Base-by-base conservation (phyloP, 805 yeast genomes). In the Ogataea methylovora region DNA sequence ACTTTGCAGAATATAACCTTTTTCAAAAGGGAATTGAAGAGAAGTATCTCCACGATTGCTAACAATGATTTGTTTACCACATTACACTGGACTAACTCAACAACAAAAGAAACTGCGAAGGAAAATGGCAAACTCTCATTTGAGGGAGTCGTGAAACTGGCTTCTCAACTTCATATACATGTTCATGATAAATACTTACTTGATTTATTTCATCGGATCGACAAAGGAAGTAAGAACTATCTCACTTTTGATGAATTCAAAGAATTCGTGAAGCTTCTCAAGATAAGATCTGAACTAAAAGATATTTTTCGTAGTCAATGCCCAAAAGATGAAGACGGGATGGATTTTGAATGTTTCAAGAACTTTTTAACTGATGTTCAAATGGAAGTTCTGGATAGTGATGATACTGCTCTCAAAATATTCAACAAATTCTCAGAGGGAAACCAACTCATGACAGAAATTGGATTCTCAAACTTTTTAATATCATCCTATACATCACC, bases 211-310 rank as follows among this genome's bases (percentile, higher is more conserved):
- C 51, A 62, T 15, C 55, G 56, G 17, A 79, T 78, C 2, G 86
- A 77, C 45, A 48, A 47, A 0, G 71, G 65, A 30, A 42, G 52
- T 7, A 67, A 69, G 13, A 73, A 74, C 1, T 67, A 67, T 19
- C 58, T 90, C 16, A 70, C 73, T 41, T 87, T 86, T 47, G 67
- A 66, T 2, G 86, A 84, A 43, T 90, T 90, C 56, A 81, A 84
- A 50, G 51, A 54, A 15, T 86, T 88, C 56, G 94, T 90, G 3
- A 67, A 73, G 29, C 56, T 73, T 3, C 58, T 90, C 29, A 82
- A 85, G 45, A 58, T 58, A 27, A 66, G 97, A 36, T 60, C 65
- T 6, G 97, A 88, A 39, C 58, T 88, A 2, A 44, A 43, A 1
- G 42, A 34, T 0, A 61, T 87, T 3, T 84, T 79, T 69, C 48